Base-by-base conservation (phyloP, 2,329 filamentous ascomycete genomes). In the Plenodomus tracheiphilus region DNA sequence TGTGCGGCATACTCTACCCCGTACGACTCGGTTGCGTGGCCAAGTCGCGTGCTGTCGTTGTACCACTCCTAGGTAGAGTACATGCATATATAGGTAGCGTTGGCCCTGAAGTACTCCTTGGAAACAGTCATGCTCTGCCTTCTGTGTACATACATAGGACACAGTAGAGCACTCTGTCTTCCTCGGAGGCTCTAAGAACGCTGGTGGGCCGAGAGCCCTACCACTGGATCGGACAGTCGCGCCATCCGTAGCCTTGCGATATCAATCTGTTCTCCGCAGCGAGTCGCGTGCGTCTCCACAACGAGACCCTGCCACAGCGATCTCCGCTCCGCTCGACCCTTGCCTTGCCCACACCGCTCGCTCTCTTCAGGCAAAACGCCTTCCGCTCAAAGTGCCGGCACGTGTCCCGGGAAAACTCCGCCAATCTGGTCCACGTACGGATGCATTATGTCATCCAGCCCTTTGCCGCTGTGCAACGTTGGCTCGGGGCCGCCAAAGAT, bases 271-370 rank as follows among this genome's bases (percentile, higher is more conserved):
- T 45, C 45, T 56, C 50, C 46, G 49, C 60, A 61, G 28, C 56
- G 58, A 55, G 51, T 49, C 49, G 45, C 53, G 36, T 46, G 43
- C 19, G 42, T 41, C 51, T 51, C 51, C 54, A 51, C 51, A 39
- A 40, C 22, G 38, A 44, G 47, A 44, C 47, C 42, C 55, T 53
- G 35, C 41, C 45, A 45, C 39, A 39, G 39, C 43, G 39, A 57
- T 58, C 53, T 65, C 62, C 62, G 59, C 63, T 61, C 61, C 59
- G 50, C 61, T 51, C 53, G 37, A 40, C 42, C 51, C 56, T 50
- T 51, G 41, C 41, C 20, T 34, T 36, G 28, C 17, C 35, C 50
- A 61, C 57, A 60, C 59, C 61, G 59, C 59, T 54, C 47, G 57
- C 59, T 32, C 59, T 32, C 25, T 62, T 62, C 45, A 56, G 61